Base-by-base conservation (phyloP, 139 green algal species). In the Tetradesmus lagerheimii region DNA sequence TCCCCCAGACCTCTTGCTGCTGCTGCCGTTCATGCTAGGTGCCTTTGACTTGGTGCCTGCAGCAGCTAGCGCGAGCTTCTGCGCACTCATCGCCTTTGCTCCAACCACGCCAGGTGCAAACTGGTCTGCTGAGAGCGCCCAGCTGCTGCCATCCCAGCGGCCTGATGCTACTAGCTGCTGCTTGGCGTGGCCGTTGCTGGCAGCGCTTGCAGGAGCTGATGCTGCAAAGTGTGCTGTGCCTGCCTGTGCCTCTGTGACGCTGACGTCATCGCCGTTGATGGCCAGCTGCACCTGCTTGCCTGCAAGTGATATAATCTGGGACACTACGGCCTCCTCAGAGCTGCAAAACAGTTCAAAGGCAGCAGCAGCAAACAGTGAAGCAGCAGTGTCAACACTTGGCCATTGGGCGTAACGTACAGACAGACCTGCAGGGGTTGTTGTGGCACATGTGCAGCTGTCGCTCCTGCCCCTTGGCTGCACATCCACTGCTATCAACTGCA, bases 281-380 rank as follows among this genome's bases (percentile, higher is more conserved):
- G 27, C 74, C 27, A 96, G 76, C 12, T 45, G 14, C 35, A 96
- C 91, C 23, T 67, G 27, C 45, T 91, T 79, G 9, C 92, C 92
- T 12, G 91, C 85, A 57, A 95, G 88, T 0, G 20, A 43, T 43
- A 74, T 20, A 5, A 95, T 41, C 12, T 83, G 79, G 6, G 80
- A 45, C 37, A 74, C 43, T 12, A 62, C 29, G 1, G 37, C 43
- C 8, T 31, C 35, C 77, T 84, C 85, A 50, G 71, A 76, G 43
- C 71, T 89, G 45, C 71, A 80, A 16, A 41, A 50, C 45, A 38
- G 31, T 4, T 29, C 0, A 4, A 71, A 5, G 20, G 71, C 71
- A 37, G 31, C 71, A 79, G 20, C 29, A 34, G 66, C 25, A 35
- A 77, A 23, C 27, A n/a, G 66, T 38, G n/a, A n/a, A n/a, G n/a